Conservation (phyloP, 441 rosid genomes). For the Euphorbia celastroides region DNA sequence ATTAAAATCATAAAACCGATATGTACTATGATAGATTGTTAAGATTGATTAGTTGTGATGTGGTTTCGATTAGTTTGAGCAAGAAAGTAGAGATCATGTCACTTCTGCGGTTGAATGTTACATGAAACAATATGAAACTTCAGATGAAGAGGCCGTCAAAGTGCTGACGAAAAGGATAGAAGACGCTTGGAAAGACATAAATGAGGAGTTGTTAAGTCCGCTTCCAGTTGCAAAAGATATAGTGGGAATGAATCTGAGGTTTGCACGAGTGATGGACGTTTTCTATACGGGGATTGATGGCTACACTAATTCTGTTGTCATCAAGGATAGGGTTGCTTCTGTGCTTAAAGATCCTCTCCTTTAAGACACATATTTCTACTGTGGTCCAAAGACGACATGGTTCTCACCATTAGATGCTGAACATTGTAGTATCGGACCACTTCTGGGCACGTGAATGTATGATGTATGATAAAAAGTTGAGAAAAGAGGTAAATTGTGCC, state of each 20-base stretch:
- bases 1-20: too few species aligned
- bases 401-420: too few species aligned
- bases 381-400: too few species aligned
- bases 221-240: conserved; percentile 5
- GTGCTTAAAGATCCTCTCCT: too few species aligned
- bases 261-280: conserved; percentile 14
- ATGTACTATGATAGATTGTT: too few species aligned
- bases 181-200: conserved; percentile 29
- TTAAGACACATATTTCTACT: too few species aligned
- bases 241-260: conserved; percentile 10
- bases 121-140: conserved; percentile 23
- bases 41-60: too few species aligned
- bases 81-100: conserved; percentile 22
- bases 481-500: too few species aligned
- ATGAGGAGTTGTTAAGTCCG: conserved; percentile 20
- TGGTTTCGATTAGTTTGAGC: conserved; percentile 22
- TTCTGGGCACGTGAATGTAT: too few species aligned
- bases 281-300: conserved; percentile 21
- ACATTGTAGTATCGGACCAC: too few species aligned
- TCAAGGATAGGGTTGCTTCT: conserved; percentile 8
- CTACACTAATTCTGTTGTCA: not conserved
- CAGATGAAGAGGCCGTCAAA: conserved; percentile 15
- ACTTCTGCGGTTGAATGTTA: conserved; percentile 24
- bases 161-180: conserved; percentile 13
- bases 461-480: too few species aligned